These are phyloP conservation scores for Penicillium sp. DNA, from an alignment of 2,329 filamentous ascomycete genomes.

Conservation along the genomic window DNA sequence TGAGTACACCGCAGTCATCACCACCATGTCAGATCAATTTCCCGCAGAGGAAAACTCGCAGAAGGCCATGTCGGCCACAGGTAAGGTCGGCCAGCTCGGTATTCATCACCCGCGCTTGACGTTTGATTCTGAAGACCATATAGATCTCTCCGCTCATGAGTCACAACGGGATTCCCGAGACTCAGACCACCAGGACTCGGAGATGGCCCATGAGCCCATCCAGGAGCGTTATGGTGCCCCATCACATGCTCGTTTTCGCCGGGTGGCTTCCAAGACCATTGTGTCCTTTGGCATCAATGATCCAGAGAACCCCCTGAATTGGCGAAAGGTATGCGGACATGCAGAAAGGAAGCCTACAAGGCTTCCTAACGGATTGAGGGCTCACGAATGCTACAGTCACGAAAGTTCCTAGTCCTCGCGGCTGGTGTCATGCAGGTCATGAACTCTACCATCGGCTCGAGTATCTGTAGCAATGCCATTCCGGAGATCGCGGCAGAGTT, in stretches of 20 bases:
- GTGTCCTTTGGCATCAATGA: constrained; percentile 37
- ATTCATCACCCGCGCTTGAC: background rate
- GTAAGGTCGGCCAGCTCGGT: constrained; percentile 8
- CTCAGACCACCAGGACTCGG: constrained; percentile 18
- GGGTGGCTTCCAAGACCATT: constrained; percentile 37
- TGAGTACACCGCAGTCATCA: constrained; percentile 1
- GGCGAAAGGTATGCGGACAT: constrained; percentile 29
- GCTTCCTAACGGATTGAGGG: background rate
- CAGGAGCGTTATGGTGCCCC: constrained; percentile 28
- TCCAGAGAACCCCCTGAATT: constrained; percentile 36
- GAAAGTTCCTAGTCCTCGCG: constrained; percentile 36
- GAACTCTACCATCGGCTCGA: constrained; percentile 44
- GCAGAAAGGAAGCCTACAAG: background rate
- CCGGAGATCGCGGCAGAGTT: constrained; percentile 38
- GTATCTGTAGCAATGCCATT: constrained; percentile 41
- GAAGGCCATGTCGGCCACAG: constrained; percentile 19
- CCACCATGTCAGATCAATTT: constrained; percentile 20
- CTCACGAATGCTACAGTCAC: constrained; percentile 11
- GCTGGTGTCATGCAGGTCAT: constrained; percentile 40
- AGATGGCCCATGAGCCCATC: constrained; percentile 24
- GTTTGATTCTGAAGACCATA: constrained; percentile 8
- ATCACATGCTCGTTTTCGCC: constrained; percentile 31
- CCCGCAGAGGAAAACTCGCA: constrained; percentile 17
- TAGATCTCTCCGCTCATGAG: constrained; percentile 12
- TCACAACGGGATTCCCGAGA: constrained; percentile 14